These are phyloP conservation scores for Guillardia theta DNA, from an alignment of 78 protist genomes.

Conservation along the genomic window DNA sequence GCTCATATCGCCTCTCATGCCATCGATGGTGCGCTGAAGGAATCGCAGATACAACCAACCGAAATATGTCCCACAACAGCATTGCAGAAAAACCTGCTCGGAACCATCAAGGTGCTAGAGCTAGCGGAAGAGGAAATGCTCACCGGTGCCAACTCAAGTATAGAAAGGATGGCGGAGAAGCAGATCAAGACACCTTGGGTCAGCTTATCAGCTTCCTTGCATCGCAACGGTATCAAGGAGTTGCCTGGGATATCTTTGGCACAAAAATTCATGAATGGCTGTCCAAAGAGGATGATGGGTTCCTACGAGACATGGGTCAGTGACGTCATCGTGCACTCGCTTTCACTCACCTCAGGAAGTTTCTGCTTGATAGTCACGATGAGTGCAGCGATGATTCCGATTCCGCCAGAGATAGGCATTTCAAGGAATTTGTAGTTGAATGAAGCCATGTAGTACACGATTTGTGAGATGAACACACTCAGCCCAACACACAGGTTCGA, in stretches of 20 bases:
- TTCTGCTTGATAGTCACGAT: not conserved
- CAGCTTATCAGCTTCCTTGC: too few relatives aligned
- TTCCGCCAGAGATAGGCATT: not conserved
- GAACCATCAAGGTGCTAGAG: not conserved
- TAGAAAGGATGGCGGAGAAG: not conserved
- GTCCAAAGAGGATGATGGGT: not conserved
- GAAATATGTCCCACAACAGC: not conserved
- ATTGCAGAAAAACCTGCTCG: not conserved
- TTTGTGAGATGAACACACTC: not conserved
- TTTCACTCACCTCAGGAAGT: not conserved
- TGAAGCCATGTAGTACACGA: not conserved
- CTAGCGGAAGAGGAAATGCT: not conserved
- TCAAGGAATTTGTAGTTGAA: constrained; percentile 26
- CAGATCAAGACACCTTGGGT: not conserved
- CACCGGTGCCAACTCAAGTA: not conserved
- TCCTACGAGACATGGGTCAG: not conserved
- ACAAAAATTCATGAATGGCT: not conserved
- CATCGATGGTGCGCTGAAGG: not conserved
- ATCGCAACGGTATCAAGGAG: too few relatives aligned
- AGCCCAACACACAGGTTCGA: not conserved
- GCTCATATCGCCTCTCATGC: not conserved
- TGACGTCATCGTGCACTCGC: not conserved
- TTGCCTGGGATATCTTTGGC: not conserved
- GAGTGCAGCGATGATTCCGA: not conserved
- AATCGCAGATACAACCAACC: constrained; percentile 7